A percentile compares a stretch with the other conserved stretches of the same genome.
Conservation (phyloP, 2,329 filamentous ascomycete species). For the Stachybotrys elegans region DNA sequence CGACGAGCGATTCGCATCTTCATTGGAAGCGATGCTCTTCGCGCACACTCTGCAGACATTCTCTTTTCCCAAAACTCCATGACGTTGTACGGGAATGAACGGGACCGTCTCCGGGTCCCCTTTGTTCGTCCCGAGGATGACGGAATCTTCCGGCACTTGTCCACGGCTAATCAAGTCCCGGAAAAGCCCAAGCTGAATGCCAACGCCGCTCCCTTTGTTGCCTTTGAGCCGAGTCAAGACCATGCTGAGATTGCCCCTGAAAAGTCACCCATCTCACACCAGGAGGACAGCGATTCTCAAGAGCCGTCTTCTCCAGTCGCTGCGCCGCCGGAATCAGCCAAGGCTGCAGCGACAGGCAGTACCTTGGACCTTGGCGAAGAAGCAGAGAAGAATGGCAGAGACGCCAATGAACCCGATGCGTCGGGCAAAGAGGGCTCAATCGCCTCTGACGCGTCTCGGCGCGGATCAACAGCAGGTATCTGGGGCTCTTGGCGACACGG, state of each 20-base stretch:
- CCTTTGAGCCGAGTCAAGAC: conserved; percentile 25
- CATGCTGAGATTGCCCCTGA: conserved; percentile 12
- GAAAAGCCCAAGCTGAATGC: conserved; percentile 57
- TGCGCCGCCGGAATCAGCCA: conserved; percentile 26
- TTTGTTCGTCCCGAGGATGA: conserved; percentile 92
- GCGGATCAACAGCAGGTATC: conserved; percentile 50
- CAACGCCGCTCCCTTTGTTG: conserved; percentile 36
- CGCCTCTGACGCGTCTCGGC: conserved; percentile 27
- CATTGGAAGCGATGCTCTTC: conserved; percentile 81
- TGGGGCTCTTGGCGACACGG: conserved; percentile 69
- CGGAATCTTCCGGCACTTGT: conserved; percentile 69
- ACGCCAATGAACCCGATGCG: conserved; percentile 15
- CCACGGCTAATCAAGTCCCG: conserved; percentile 51
- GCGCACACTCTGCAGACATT: conserved; percentile 83
- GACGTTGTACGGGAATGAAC: conserved; percentile 79
- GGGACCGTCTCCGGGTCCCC: conserved; percentile 82
- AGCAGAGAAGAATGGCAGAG: conserved; percentile 29
- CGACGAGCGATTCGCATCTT: conserved; percentile 73
- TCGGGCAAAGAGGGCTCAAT: conserved; percentile 21
- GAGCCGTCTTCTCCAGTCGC: conserved; percentile 30
- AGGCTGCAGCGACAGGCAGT: conserved; percentile 27
- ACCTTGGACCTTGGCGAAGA: conserved; percentile 41
- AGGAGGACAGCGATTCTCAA: conserved; percentile 18
- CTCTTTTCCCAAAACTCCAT: conserved; percentile 89
- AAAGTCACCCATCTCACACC: conserved; percentile 10